These are phyloP conservation scores for grape (Vitis vinifera) DNA, from an alignment of 164 flowering plant genomes.

Conservation along the genomic window ASM3070453v1 NC_081823.1:5395001-5395500, in stretches of 20 bases:
- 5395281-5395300: constrained; percentile 73
- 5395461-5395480: constrained; percentile 84
- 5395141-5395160: constrained; percentile 48
- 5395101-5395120: constrained; percentile 56
- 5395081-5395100: constrained; percentile 67
- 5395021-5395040: constrained; percentile 35
- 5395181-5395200: constrained; percentile 75
- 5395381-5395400: constrained; percentile 66
- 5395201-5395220: constrained; percentile 61
- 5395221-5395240: constrained; percentile 53
- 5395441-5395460: constrained; percentile 83
- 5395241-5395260: constrained; percentile 83
- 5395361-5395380: constrained; percentile 74
- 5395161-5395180: constrained; percentile 73
- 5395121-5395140: constrained; percentile 37
- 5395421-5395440: constrained; percentile 79
- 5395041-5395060: constrained; percentile 29
- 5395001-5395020: constrained; percentile 27
- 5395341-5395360: constrained; percentile 65
- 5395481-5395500: constrained; percentile 65
- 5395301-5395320: constrained; percentile 65
- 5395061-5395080: constrained; percentile 30
- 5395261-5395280: constrained; percentile 79
- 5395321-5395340: constrained; percentile 62
- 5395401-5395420: constrained; percentile 58